A percentile compares a stretch with the other conserved stretches of the same genome.
Conservation (phyloP, 805 yeast genomes). For the Zygoascus tannicola region DNA sequence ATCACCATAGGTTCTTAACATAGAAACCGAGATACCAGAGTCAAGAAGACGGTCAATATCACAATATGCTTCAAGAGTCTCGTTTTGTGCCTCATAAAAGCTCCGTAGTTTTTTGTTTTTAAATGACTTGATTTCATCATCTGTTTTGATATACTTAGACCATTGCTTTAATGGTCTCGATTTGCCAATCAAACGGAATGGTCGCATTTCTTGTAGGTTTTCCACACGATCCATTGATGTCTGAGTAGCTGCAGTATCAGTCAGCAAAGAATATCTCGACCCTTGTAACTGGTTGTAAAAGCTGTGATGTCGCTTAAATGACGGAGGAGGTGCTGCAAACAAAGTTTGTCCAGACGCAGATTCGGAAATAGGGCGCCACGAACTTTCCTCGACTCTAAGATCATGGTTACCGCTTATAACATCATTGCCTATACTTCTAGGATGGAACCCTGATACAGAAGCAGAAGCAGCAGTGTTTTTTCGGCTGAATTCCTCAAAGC, state of each 20-base stretch:
- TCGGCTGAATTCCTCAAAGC: not conserved
- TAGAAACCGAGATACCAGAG: conserved; percentile 56
- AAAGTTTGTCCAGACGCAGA: not conserved
- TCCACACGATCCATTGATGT: conserved; percentile 9
- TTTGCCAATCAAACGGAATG: conserved; percentile 39
- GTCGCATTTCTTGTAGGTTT: conserved; percentile 38
- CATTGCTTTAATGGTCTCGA: conserved; percentile 35
- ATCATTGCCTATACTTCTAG: not conserved
- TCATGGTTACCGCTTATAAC: too few relatives aligned
- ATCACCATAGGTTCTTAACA: conserved; percentile 52
- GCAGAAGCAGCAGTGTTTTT: not conserved
- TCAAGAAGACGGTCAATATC: conserved; percentile 61
- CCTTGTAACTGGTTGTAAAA: conserved; percentile 3
- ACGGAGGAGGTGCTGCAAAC: not conserved
- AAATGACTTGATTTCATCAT: conserved; percentile 18
- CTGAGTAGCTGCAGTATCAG: not conserved
- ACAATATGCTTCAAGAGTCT: conserved; percentile 43
- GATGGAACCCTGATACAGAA: not conserved
- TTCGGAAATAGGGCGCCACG: not conserved
- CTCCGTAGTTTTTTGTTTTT: conserved; percentile 28
- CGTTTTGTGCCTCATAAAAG: conserved; percentile 54
- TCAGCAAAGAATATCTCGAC: not conserved
- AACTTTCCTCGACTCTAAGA: too few relatives aligned
- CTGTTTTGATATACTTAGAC: conserved; percentile 24
- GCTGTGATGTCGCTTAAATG: conserved; percentile 4